phyloP scores from a whole-genome alignment of 2,329 filamentous ascomycete genomes.

The Leptographium lundbergii region DNA sequence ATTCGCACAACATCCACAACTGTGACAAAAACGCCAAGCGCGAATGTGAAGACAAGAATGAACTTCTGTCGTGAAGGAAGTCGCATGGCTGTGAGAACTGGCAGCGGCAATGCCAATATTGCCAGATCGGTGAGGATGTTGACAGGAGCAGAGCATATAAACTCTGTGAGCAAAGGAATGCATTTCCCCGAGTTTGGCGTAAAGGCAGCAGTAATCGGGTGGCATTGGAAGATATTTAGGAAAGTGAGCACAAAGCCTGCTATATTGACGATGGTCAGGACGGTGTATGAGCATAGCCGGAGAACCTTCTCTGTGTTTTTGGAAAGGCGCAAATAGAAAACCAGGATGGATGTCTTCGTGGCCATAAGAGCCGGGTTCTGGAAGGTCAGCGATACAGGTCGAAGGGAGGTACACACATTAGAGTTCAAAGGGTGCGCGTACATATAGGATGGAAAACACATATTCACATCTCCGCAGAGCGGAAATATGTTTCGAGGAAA shows the following conservation, averaged over 20 bases:
- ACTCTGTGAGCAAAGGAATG: conserved; percentile 47
- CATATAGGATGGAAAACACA: conserved; percentile 51
- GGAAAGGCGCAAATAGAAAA: conserved; percentile 79
- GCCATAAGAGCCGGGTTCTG: conserved; percentile 83
- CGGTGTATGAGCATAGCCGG: conserved; percentile 68
- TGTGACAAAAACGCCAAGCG: conserved; percentile 75
- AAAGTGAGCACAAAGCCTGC: conserved; percentile 71
- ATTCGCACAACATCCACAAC: conserved; percentile 83
- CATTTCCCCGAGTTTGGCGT: conserved; percentile 28
- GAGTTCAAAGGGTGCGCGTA: conserved; percentile 20
- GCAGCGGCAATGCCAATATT: conserved; percentile 77
- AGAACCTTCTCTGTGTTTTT: conserved; percentile 66
- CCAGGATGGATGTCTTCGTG: conserved; percentile 81
- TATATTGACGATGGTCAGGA: conserved; percentile 64
- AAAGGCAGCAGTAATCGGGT: conserved; percentile 61
- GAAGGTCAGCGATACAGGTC: conserved; percentile 3
- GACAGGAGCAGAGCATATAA: conserved; percentile 67
- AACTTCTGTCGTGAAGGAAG: conserved; percentile 77
- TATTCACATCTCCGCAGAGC: conserved; percentile 48
- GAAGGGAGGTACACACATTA: conserved; percentile 4
- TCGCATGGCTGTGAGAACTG: conserved; percentile 75
- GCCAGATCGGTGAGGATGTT: conserved; percentile 88
- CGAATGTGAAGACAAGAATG: conserved; percentile 76
- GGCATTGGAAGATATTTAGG: conserved; percentile 79
- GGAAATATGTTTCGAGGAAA: conserved; percentile 33